Evolutionary conservation across 306 rosid species (phyloP), one percentile per base, ranked within the genome.

Genomic region (Pyrus betulifolia): DNA sequence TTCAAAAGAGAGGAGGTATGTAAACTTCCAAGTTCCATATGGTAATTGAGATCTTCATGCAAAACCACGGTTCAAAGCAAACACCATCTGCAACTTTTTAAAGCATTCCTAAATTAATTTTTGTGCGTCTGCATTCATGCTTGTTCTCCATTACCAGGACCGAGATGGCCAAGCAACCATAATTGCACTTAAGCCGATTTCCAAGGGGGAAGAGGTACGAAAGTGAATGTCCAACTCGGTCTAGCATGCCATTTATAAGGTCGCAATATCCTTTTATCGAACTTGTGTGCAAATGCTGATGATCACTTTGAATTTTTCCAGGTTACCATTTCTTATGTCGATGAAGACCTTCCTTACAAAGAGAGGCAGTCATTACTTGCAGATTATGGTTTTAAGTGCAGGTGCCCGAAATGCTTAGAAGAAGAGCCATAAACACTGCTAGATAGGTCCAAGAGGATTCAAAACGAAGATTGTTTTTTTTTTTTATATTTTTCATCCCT

Each of bases 1-100:
- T 95, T 92, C 87, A 95, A 95, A 87, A 87, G 99, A 80, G 99
- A 90, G 17, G 93, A 89, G 97, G 99, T 89, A 83, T 19, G 86
- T 76, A 21, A 69, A 69, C 31, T 61, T 67, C 68, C 72, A 60
- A 71, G 74, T 74, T 58, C 17, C 74, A 38, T n/a, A 31, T 62
- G n/a, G 54, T 31, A 68, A 31, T 71, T 69, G 40, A 71, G 73
- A 46, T 46, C 38, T 0, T 51, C 11, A 14, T 25, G 4, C n/a
- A 13, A 2, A 44, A 25, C 54, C n/a, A 51, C 17, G 40, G 6
- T 42, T 11, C 28, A 57, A 13, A 10, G 78, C 0, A 22, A 40
- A 61, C 13, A 21, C 31, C 60, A 11, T 45, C 8, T 49, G 28
- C 70, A 45, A 44, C 61, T 61, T 74, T 28, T 38, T 35, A 42